Evolutionary conservation across 208 protist genomes (phyloP), one percentile per base, ranked within the genome.

Genomic region (Blastocrithidia nonstop): DNA sequence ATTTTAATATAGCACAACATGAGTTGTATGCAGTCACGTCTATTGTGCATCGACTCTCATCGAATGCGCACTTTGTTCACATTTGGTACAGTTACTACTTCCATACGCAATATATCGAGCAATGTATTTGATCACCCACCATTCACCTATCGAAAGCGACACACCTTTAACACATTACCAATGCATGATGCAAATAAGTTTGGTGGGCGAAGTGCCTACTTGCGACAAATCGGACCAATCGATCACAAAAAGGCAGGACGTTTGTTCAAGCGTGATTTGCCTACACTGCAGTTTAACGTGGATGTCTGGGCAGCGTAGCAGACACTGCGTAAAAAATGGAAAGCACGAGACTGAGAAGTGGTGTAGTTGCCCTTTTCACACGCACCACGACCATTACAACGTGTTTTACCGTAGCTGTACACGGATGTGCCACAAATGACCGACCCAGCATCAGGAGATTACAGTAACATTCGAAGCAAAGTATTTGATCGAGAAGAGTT

Each of bases 261-360:
- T 2, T 56, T 65, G 40, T 93, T 88, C 53, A 93, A 93, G 66
- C 68, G 71, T 23, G 75, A 93, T 38, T 54, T 45, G 0, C 50
- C 54, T 2, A 88, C 72, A 23, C 53, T 80, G 48, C 77, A 89
- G 60, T 90, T 71, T 46, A 93, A 90, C 59, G 80, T 93, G 25
- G 85, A 89, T 61, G 59, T 90, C 16, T 93, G 81, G 78, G 56
- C 55, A n/a, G 85, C 85, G 6, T 81, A 93, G 59, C 77, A 88
- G 48, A 75, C 81, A 23, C 57, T 89, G 49, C 75, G 85, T 19
- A 84, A 85, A 59, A 48, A 55, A n/a, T 93, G 85, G 85, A 93
- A 90, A 57, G 52, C 61, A 28, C 61, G 85, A 0, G 85, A 93
- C 46, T 93, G 77, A 74, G 71, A 85, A 15, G 78, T 93, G 35